phyloP scores from a whole-genome alignment of 345 rosid genomes.

The Lenwebbia sp. region DNA sequence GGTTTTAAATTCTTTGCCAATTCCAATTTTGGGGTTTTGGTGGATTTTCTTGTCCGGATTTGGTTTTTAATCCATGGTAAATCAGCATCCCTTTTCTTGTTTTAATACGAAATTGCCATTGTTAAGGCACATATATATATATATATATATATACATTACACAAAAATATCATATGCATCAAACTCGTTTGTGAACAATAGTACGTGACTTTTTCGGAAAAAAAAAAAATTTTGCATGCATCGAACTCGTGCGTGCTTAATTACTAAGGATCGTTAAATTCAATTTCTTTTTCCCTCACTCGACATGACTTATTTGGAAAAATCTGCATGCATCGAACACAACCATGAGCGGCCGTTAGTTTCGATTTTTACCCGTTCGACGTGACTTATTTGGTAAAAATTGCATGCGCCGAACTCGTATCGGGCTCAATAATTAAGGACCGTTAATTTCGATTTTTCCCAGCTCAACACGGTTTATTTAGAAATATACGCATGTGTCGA shows the following conservation, averaged over 20 bases:
- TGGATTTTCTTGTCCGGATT: neutral
- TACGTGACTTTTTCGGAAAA: too few species aligned
- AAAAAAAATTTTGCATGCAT: neutral
- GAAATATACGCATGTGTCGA: neutral
- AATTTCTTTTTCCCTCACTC: fast-evolving
- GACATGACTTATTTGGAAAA: neutral
- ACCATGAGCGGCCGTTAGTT: neutral
- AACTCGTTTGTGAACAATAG: too few species aligned
- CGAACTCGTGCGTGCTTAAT: neutral
- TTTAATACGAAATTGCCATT: too few species aligned
- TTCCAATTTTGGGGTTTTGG: neutral
- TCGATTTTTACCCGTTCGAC: neutral
- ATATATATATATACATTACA: too few species aligned
- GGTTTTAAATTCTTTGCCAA: neutral
- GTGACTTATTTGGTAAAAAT: neutral
- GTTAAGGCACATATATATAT: too few species aligned
- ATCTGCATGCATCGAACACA: neutral
- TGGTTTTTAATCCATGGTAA: neutral
- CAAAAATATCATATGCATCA: too few species aligned
- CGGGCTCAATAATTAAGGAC: neutral
- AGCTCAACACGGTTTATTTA: neutral
- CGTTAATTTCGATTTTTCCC: neutral
- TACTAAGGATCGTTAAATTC: neutral
- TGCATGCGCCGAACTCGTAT: neutral
- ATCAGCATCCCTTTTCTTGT: neutral